Evolutionary conservation across 1,284 basidiomycete species (phyloP), one percentile per base, ranked within the genome.

Genomic region (Ganoderma sinense): DNA sequence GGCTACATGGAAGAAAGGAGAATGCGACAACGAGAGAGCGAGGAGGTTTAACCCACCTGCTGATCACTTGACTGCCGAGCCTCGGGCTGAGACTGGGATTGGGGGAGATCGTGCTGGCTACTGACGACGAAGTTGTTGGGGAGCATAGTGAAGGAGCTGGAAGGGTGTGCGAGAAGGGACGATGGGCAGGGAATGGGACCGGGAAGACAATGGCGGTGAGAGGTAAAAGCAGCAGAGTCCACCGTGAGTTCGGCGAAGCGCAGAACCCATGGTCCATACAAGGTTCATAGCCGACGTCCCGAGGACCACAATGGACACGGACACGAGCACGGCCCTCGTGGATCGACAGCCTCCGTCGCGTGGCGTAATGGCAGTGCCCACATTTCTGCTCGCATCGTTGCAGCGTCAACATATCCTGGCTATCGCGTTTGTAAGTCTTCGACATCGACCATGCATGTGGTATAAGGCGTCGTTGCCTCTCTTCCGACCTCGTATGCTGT

Each of bases 21-120:
- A 48, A 56, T n/a, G 59, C 59, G 67, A 68, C 45, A 55, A 64
- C 31, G 66, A 69, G 61, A 53, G 58, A 51, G 56, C 60, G 60
- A 62, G 59, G 33, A 65, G 66, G 68, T 64, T 26, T 23, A 36
- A 68, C 72, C 67, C 62, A 73, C 72, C 72, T 73, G 72, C 48
- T 69, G 72, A 71, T 62, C 64, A 31, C 60, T 65, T 33, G 55
- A 81, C 55, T 80, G 75, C 73, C 85, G 82, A 69, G 82, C 80
- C 69, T 81, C 78, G 40, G 77, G 68, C 65, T 76, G 77, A 39
- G 73, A 72, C 62, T 74, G 76, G 55, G 72, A 73, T 71, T 76
- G 78, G 48, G 84, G 83, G 69, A 83, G 81, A 66, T 83, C 84
- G 66, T 84, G 87, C 73, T 88, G 87, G 62, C 77, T 82, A 60